phyloP scores from a whole-genome alignment of 2,329 filamentous ascomycete genomes.

The Xylariaceae sp. region DNA sequence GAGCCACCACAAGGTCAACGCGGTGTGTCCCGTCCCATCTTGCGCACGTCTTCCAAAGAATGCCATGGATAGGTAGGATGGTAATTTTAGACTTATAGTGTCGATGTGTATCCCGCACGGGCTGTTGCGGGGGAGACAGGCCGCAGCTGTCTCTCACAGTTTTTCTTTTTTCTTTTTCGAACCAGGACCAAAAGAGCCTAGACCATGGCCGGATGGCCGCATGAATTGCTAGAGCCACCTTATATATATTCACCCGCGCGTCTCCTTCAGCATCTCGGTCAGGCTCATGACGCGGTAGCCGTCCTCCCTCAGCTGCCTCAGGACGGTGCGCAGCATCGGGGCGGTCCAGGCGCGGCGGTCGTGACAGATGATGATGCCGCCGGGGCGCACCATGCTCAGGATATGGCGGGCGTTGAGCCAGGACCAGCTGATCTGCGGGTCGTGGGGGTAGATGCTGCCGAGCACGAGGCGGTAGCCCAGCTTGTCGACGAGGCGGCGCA shows the following conservation, averaged over 20 bases:
- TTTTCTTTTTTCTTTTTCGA: background rate
- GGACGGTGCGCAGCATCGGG: conserved; percentile 65
- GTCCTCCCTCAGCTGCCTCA: conserved; percentile 61
- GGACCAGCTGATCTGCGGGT: conserved; percentile 70
- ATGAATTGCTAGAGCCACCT: too few relatives aligned
- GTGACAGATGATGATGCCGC: conserved; percentile 78
- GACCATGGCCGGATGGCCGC: too few relatives aligned
- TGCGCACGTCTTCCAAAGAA: too few relatives aligned
- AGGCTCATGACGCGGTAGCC: conserved; percentile 69
- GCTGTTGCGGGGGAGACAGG: too few relatives aligned
- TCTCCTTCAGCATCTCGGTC: conserved; percentile 52
- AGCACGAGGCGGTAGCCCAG: conserved; percentile 68
- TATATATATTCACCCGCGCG: conserved; percentile 5
- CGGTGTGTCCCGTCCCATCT: too few relatives aligned
- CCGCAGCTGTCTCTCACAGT: too few relatives aligned
- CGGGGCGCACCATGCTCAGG: conserved; percentile 68
- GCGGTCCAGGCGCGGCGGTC: conserved; percentile 76
- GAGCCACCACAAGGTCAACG: too few relatives aligned
- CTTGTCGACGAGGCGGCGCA: conserved; percentile 52
- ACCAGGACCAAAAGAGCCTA: too few relatives aligned
- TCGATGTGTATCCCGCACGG: too few relatives aligned
- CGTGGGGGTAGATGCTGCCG: conserved; percentile 81
- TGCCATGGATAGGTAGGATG: too few relatives aligned
- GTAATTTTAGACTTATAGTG: too few relatives aligned
- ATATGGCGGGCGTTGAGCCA: conserved; percentile 70